Evolutionary conservation across 2,329 filamentous ascomycete genomes (phyloP).

Genomic region (Botrytis cinerea): DNA sequence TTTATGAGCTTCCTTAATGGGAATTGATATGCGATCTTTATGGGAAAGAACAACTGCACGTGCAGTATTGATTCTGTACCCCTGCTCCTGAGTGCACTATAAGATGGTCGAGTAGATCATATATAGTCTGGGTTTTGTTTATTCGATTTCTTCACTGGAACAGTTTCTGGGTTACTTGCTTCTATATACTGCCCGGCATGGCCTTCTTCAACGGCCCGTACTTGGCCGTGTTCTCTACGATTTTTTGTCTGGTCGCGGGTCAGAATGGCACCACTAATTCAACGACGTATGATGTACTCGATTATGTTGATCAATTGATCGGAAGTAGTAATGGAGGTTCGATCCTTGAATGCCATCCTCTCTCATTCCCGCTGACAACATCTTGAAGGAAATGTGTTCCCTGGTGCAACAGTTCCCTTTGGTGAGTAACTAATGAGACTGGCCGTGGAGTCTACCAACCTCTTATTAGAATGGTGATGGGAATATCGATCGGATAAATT

Average conservation of each 20-base stretch:
- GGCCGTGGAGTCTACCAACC: background rate
- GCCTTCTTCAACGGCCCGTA: conserved; percentile 13
- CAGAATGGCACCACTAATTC: conserved; percentile 30
- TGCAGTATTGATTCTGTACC: background rate
- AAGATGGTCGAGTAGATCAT: background rate
- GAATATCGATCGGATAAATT: background rate
- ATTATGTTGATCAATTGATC: conserved; percentile 54
- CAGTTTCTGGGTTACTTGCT: background rate
- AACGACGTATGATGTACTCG: conserved; percentile 43
- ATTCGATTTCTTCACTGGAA: background rate
- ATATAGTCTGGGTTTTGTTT: conserved; percentile 8
- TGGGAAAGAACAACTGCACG: background rate
- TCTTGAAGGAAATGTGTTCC: conserved; percentile 52
- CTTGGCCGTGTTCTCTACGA: conserved; percentile 11
- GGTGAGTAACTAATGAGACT: conserved; percentile 37
- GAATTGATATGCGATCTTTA: conserved; percentile 5
- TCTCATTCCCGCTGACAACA: background rate
- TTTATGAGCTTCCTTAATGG: conserved; percentile 18
- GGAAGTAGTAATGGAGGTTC: conserved; percentile 55
- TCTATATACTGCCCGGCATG: conserved; percentile 22
- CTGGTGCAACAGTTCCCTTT: conserved; percentile 56
- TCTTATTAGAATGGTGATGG: background rate
- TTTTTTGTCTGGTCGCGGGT: conserved; percentile 16
- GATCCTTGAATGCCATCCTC: background rate
- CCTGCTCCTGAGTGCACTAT: background rate